phyloP scores from a whole-genome alignment of 1,139 yeast genomes.

The Hemisphaericaspora xylofermentans region DNA sequence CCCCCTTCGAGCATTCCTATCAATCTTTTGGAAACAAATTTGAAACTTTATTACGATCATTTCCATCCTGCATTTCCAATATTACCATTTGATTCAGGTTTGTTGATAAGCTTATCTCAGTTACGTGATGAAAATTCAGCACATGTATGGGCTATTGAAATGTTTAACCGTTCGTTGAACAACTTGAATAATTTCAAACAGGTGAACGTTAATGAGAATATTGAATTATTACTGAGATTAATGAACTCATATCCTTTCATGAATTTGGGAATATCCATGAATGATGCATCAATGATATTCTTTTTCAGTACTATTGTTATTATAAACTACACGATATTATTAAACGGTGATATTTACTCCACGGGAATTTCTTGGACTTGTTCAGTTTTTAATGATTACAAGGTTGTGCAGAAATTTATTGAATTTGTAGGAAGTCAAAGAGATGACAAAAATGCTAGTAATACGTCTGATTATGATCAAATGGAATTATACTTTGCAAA shows the following conservation, averaged over 20 bases:
- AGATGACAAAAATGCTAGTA: constrained; percentile 11
- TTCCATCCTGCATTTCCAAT: constrained; percentile 60
- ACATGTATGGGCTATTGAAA: constrained; percentile 36
- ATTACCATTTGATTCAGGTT: constrained; percentile 48
- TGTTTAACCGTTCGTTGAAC: constrained; percentile 53
- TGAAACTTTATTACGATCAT: constrained; percentile 47
- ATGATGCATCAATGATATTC: constrained; percentile 33
- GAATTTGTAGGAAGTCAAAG: constrained; percentile 14
- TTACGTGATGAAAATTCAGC: constrained; percentile 33
- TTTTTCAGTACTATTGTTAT: constrained; percentile 50
- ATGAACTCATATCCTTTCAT: constrained; percentile 46
- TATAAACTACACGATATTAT: constrained; percentile 54
- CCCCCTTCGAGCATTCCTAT: constrained; percentile 12
- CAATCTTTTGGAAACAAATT: constrained; percentile 18
- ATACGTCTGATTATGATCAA: constrained; percentile 31
- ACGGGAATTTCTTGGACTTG: constrained; percentile 54
- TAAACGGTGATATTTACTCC: constrained; percentile 59
- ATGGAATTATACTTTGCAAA: constrained; percentile 46
- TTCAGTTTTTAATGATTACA: constrained; percentile 59
- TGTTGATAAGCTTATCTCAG: constrained; percentile 16
- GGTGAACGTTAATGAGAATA: constrained; percentile 28
- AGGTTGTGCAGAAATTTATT: constrained; percentile 42
- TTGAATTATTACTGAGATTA: constrained; percentile 40
- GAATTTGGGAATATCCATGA: constrained; percentile 20
- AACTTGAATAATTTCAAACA: constrained; percentile 43